A percentile compares a stretch with the other conserved stretches of the same genome.
These are phyloP conservation scores for Dactylellina drechsleri DNA, from an alignment of 2,329 filamentous ascomycete species.

Conservation along the genomic window DNA sequence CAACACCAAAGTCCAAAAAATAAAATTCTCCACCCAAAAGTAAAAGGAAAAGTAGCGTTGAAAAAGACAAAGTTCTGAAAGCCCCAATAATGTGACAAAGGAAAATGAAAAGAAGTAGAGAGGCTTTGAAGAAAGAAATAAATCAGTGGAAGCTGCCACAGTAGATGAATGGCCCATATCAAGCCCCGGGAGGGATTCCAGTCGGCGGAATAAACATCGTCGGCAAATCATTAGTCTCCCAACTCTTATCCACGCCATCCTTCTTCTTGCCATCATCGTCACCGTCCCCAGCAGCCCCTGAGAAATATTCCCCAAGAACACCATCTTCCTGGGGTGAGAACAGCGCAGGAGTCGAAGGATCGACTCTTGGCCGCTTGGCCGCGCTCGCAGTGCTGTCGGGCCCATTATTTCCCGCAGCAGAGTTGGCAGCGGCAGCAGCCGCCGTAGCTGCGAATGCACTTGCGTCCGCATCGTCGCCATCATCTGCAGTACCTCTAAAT, in stretches of 20 bases:
- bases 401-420: constrained; percentile 20
- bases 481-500: constrained; percentile 38
- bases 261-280: constrained; percentile 39
- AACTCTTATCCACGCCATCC: constrained; percentile 39
- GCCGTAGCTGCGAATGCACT: constrained; percentile 48
- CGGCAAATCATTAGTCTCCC: constrained; percentile 53
- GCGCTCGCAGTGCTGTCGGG: constrained; percentile 7
- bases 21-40: constrained; percentile 25
- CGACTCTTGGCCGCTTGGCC: constrained; percentile 39
- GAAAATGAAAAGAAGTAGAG: constrained; percentile 24
- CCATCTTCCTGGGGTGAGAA: constrained; percentile 48
- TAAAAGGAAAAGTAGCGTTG: constrained; percentile 10
- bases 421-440: constrained; percentile 35
- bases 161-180: constrained; percentile 3
- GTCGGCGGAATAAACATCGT: constrained; percentile 50
- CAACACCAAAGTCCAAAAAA: constrained; percentile 36
- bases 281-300: constrained; percentile 5
- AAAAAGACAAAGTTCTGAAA: constrained; percentile 22
- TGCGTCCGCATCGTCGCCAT: constrained; percentile 45
- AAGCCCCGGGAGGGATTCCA: constrained; percentile 44
- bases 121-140: background rate
- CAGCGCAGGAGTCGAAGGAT: constrained; percentile 32
- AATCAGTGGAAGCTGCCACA: too few species aligned
- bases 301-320: constrained; percentile 41
- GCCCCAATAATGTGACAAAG: constrained; percentile 23